Conservation (phyloP, 768 basidiomycete species). For the Serendipita sp. region DNA sequence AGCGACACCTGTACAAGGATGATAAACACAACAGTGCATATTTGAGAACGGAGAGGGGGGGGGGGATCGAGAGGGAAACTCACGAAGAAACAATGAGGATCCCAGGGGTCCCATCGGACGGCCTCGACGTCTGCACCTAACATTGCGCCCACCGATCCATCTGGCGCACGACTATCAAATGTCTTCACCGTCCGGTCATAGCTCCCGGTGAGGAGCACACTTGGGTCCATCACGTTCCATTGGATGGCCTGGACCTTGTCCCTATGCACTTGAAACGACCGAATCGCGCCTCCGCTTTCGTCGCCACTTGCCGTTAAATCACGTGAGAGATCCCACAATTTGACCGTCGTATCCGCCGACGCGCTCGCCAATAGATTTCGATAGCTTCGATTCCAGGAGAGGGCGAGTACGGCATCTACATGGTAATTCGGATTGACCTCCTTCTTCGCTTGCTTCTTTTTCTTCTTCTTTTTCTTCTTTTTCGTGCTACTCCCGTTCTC, state of each 20-base stretch:
- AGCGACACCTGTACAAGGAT: conserved; percentile 52
- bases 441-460: conserved; percentile 67
- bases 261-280: conserved; percentile 72
- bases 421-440: conserved; percentile 50
- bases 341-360: conserved; percentile 88
- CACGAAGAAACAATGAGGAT: conserved; percentile 72
- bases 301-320: conserved; percentile 32
- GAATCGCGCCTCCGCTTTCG: conserved; percentile 43
- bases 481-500: conserved; percentile 97
- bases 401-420: conserved; percentile 82
- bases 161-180: conserved; percentile 79
- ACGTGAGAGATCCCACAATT: conserved; percentile 87
- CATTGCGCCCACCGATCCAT: conserved; percentile 64
- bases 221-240: conserved; percentile 83
- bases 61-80: conserved; percentile 16
- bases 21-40: neutral
- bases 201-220: conserved; percentile 80
- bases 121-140: conserved; percentile 90
- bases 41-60: neutral
- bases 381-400: conserved; percentile 84
- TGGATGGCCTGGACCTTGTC: conserved; percentile 95
- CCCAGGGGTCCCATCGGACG: conserved; percentile 92
- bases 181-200: conserved; percentile 91
- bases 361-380: conserved; percentile 84
- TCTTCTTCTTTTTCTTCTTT: conserved; percentile 85